Conservation (phyloP, 2,329 filamentous ascomycete genomes). For the Fusarium dimerum region DNA sequence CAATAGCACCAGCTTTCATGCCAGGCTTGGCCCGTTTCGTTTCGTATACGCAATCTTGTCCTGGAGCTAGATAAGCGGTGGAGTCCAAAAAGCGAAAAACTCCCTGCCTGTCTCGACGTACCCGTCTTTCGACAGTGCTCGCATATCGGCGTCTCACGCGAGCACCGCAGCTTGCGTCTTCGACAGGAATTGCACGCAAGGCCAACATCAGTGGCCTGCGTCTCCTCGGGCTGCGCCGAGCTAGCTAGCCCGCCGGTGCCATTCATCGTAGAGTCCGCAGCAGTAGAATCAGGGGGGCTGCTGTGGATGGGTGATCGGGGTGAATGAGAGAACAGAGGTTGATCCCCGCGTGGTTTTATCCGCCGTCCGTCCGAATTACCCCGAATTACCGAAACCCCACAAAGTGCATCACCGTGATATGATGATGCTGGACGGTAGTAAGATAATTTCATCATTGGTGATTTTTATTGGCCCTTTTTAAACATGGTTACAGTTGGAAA, state of each 20-base stretch:
- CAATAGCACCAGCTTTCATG: conserved; percentile 39
- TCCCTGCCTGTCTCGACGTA: background rate
- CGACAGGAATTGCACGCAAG: conserved; percentile 6
- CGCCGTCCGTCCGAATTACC: background rate
- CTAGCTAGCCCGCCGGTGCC: background rate
- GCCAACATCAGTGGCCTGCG: background rate
- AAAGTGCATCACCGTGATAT: background rate
- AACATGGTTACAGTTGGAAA: background rate
- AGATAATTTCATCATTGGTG: no score
- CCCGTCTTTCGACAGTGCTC: conserved; percentile 6
- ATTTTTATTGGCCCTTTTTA: no score
- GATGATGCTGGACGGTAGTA: no score
- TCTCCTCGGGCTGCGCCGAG: conserved; percentile 1
- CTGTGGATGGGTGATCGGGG: background rate
- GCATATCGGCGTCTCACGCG: conserved; percentile 1
- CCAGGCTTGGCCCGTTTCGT: conserved; percentile 37
- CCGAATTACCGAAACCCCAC: background rate
- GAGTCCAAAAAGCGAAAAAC: background rate
- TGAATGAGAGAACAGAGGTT: background rate
- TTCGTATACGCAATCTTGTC: conserved; percentile 6
- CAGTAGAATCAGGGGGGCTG: background rate
- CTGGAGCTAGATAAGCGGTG: background rate
- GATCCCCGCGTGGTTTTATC: background rate
- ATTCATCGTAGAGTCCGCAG: background rate
- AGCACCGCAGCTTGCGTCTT: conserved; percentile 7